phyloP scores from a whole-genome alignment of 345 rosid species.

The Pugionium cornutum region DNA sequence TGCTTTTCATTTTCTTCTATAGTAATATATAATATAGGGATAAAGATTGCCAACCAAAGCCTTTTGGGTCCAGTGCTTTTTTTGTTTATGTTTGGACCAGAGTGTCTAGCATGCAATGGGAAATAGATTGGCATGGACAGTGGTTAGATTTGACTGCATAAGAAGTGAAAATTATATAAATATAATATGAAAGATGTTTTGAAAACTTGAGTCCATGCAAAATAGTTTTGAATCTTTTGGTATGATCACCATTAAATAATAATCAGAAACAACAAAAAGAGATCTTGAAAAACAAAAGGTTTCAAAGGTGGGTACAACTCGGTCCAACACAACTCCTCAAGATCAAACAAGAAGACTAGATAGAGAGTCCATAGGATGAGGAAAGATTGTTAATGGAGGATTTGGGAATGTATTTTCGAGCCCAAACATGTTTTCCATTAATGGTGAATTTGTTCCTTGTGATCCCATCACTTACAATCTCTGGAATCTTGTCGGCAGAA shows the following conservation, averaged over 20 bases:
- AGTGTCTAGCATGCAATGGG: neutral
- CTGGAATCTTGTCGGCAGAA: conserved; percentile 30
- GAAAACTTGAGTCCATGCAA: conserved; percentile 8
- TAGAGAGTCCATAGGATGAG: conserved; percentile 9
- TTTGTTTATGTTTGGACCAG: neutral
- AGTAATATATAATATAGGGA: no score
- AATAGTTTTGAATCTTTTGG: neutral
- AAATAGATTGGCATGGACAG: neutral
- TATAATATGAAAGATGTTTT: neutral
- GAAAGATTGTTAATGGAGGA: neutral
- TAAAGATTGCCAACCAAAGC: neutral
- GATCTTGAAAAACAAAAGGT: neutral
- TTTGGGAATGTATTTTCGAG: conserved; percentile 48
- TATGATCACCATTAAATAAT: neutral
- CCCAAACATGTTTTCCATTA: conserved; percentile 78
- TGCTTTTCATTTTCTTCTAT: neutral
- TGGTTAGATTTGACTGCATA: neutral
- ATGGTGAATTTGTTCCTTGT: conserved; percentile 59
- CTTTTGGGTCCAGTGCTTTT: neutral
- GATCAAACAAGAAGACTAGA: conserved; percentile 17
- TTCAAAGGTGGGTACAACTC: neutral
- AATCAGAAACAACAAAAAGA: neutral
- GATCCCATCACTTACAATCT: conserved; percentile 38
- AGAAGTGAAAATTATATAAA: neutral
- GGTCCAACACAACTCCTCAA: neutral